Evolutionary conservation across 1,139 yeast species (phyloP).

Genomic region (Suhomyces chickasaworum): DNA sequence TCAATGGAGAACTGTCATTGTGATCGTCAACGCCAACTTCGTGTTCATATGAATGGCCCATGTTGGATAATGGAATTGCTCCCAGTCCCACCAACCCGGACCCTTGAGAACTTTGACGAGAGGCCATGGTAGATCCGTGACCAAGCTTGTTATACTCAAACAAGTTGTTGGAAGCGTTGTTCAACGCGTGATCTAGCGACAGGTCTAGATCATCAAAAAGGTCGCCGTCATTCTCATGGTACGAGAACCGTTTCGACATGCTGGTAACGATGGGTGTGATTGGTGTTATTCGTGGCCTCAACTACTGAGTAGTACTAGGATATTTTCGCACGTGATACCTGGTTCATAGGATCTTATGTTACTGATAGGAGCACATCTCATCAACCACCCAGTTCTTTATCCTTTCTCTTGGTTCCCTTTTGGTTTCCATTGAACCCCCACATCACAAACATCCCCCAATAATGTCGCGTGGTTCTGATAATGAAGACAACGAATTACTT

Average conservation of each 20-base stretch:
- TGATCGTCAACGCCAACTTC: constrained; percentile 15
- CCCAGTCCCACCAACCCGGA: too few species aligned
- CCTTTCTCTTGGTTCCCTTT: too few species aligned
- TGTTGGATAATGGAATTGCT: constrained; percentile 33
- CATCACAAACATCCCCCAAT: too few species aligned
- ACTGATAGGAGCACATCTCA: background rate
- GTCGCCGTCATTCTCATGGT: constrained; percentile 24
- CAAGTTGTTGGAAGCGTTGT: constrained; percentile 39
- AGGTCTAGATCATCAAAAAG: constrained; percentile 47
- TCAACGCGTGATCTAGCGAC: constrained; percentile 46
- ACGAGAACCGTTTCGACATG: constrained; percentile 13
- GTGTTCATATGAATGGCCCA: constrained; percentile 14
- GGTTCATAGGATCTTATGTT: too few species aligned
- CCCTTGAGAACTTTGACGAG: constrained; percentile 30
- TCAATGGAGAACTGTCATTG: constrained; percentile 35
- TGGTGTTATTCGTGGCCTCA: constrained; percentile 3
- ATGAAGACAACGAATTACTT: constrained; percentile 13
- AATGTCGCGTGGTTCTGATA: constrained; percentile 15
- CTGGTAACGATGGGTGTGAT: background rate
- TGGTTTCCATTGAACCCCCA: too few species aligned
- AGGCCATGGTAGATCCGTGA: constrained; percentile 14
- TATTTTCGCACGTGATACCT: background rate
- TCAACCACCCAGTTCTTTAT: background rate
- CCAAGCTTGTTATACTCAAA: constrained; percentile 21
- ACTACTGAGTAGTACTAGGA: background rate